Evolutionary conservation across 2,329 filamentous ascomycete genomes (phyloP).

Genomic region (Aspergillus viridinutans): DNA sequence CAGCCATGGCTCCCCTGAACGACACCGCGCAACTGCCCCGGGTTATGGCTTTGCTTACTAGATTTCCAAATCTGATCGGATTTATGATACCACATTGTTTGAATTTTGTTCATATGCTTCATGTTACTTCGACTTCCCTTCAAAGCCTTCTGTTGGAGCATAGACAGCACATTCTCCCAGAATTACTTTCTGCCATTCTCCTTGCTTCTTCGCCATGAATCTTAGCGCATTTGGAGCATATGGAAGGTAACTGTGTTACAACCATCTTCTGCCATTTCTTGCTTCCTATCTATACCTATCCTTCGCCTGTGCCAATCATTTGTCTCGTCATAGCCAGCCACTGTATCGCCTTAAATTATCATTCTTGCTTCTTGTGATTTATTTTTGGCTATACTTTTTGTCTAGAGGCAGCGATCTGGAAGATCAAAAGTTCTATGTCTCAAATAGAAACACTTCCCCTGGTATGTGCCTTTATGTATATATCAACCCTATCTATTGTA

Average conservation of each 20-base stretch:
- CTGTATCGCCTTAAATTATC: not conserved
- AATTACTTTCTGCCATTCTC: not conserved
- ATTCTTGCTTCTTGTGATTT: not conserved
- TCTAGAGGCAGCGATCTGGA: not conserved
- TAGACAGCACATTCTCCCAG: not conserved
- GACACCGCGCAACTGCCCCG: conserved; percentile 24
- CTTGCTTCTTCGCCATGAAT: not conserved
- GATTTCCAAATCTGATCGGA: conserved; percentile 2
- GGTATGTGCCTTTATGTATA: not conserved
- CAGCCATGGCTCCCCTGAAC: conserved; percentile 30
- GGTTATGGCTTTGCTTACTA: conserved; percentile 35
- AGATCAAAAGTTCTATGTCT: not conserved
- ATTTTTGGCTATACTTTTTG: not conserved
- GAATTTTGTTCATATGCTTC: conserved; percentile 3
- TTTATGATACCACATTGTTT: conserved; percentile 4
- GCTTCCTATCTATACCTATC: not conserved
- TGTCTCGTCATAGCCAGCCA: not conserved
- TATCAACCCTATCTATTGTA: not conserved
- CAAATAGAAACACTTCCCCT: not conserved
- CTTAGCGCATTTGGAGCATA: conserved; percentile 19
- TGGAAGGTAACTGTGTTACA: conserved; percentile 5
- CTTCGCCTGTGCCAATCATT: not conserved
- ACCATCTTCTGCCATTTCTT: not conserved
- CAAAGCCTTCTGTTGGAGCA: not conserved
- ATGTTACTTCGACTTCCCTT: not conserved